These are phyloP conservation scores for Cucurbita ficifolia DNA, from an alignment of 306 rosid species.

Conservation along the genomic window DNA sequence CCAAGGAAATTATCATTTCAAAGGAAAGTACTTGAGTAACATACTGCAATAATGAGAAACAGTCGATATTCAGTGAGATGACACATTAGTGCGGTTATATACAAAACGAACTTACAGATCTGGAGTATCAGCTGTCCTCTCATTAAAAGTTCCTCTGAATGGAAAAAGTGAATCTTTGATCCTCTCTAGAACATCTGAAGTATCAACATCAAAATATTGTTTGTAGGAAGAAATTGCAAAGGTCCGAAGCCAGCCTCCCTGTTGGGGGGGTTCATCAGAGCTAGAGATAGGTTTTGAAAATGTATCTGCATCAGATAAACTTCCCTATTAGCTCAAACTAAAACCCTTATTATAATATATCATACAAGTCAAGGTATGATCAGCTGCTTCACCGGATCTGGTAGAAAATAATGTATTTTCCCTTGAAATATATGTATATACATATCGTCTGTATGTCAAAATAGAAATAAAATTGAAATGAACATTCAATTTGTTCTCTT, in stretches of 20 bases:
- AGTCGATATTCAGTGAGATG: neutral
- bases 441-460: neutral
- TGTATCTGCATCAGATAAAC: constrained; percentile 43
- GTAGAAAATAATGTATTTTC: neutral
- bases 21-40: neutral
- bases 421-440: too few relatives aligned
- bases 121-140: constrained; percentile 68
- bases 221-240: constrained; percentile 63
- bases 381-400: neutral
- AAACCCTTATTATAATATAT: neutral
- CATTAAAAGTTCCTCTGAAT: constrained; percentile 77
- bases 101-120: constrained; percentile 57
- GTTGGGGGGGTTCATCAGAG: constrained; percentile 67
- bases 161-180: constrained; percentile 72
- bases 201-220: constrained; percentile 76
- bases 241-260: constrained; percentile 53
- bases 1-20: neutral
- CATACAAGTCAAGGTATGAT: neutral
- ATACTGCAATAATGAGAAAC: neutral
- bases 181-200: constrained; percentile 79
- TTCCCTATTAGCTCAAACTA: constrained; percentile 5
- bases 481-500: neutral
- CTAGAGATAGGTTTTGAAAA: constrained; percentile 78
- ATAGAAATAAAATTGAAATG: neutral
- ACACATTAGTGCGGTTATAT: neutral